Base-by-base conservation (phyloP, 2,329 filamentous ascomycete species). In the Lachnellula arida region DNA sequence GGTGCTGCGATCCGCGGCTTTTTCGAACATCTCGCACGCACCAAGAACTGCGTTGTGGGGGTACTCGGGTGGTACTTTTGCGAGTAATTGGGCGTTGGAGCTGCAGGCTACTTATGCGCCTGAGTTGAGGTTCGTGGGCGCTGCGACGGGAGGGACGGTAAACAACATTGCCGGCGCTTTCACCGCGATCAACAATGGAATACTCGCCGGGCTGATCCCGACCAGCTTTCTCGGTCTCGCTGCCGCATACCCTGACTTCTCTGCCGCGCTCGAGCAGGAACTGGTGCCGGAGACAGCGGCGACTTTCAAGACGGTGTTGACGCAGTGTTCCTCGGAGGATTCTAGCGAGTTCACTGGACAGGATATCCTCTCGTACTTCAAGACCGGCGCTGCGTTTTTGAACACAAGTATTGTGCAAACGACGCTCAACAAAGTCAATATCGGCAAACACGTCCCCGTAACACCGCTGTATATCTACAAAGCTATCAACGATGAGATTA, bases 41-140 rank as follows among this genome's bases (percentile, higher is more conserved):
- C 39, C 50, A 5, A 22, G 42, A 2, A 54, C 51, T 35, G 56
- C 52, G 25, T 40, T 81, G 53, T 82, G 78, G 78, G 81, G 81
- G 0, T 84, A 82, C 62, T 81, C 77, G 0, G 81, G 81, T 2
- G 81, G 81, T 4, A 74, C 75, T 2, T 59, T 82, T 17, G 79
- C 79, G 0, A 76, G 71, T 2, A 78, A 77, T 32, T 80, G 75
- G 72, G 80, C 80, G 0, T 75, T 77, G 15, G 78, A 82, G 49
- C 64, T 82, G 22, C 78, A 79, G 44, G 69, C 72, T 0, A 68
- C 70, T 4, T 84, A 84, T 57, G 80, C 81, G 0, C 78, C 80
- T 0, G 78, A 81, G 40, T 65, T 84, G 5, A 67, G 71, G 2
- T 72, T 84, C 34, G 69, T 69, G 1, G 80, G 78, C 2, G 75